A percentile compares a stretch with the other conserved stretches of the same genome.
phyloP scores from a whole-genome alignment of 1,284 basidiomycete genomes.

The Inonotus obliquus region DNA sequence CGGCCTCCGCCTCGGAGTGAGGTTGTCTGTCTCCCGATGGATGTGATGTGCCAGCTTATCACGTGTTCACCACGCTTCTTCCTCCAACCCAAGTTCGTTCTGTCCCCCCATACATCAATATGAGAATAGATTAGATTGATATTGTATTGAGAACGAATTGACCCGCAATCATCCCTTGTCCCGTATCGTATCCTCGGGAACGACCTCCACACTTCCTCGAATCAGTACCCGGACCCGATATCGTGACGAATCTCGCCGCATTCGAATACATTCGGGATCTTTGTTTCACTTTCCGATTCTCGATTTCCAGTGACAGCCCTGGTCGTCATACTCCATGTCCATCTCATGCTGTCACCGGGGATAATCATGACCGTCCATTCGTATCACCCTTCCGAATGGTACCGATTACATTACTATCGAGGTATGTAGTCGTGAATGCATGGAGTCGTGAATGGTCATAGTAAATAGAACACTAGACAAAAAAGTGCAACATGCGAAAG shows the following conservation, averaged over 20 bases:
- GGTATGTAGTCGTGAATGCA: too few species aligned
- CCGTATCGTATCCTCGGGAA: not conserved
- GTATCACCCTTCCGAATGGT: too few species aligned
- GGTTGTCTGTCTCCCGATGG: not conserved
- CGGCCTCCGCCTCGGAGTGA: constrained; percentile 1
- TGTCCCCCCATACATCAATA: too few species aligned
- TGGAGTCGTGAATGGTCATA: not conserved
- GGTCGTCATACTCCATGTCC: not conserved
- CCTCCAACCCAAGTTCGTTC: too few species aligned
- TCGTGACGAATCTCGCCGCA: constrained; percentile 4
- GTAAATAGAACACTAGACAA: not conserved
- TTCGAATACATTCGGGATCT: not conserved
- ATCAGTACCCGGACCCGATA: not conserved
- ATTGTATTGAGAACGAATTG: not conserved
- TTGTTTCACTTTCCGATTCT: not conserved
- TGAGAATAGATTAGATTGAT: too few species aligned
- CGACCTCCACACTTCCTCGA: not conserved
- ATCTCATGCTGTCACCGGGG: not conserved
- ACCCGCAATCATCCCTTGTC: not conserved
- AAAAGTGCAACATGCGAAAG: too few species aligned
- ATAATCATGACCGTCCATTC: too few species aligned
- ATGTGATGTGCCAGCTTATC: too few species aligned
- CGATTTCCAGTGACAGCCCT: not conserved
- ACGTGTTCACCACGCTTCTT: too few species aligned
- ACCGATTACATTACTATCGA: too few species aligned